A percentile compares a stretch with the other conserved stretches of the same genome.
phyloP scores from a whole-genome alignment of 441 rosid species.

The Melastoma candidum region DNA sequence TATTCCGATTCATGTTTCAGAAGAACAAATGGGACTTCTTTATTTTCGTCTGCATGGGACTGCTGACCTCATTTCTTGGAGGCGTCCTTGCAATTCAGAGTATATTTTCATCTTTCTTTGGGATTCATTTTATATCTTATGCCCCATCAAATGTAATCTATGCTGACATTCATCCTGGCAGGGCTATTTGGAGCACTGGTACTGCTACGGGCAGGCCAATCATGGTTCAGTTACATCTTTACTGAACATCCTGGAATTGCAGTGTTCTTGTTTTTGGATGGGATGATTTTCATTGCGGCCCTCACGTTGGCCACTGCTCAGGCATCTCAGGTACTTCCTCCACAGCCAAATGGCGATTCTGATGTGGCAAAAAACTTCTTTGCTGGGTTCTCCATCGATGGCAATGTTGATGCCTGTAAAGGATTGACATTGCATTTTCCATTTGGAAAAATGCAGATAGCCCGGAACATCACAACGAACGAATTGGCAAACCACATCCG shows the following conservation, averaged over 20 bases:
- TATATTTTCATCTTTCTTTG: conserved; percentile 20
- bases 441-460: conserved; percentile 43
- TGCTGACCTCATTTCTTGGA: conserved; percentile 36
- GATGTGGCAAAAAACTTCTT: no score
- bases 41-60: conserved; percentile 58
- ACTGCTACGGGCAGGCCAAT: conserved; percentile 25
- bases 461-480: conserved; percentile 82
- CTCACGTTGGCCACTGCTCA: conserved; percentile 52
- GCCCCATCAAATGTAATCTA: conserved; percentile 2
- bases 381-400: no score
- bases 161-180: conserved; percentile 19
- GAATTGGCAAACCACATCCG: conserved; percentile 64
- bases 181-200: conserved; percentile 52
- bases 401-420: no score
- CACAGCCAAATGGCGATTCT: no score
- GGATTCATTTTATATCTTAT: neutral
- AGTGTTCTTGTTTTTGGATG: conserved; percentile 55
- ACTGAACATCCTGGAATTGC: conserved; percentile 53
- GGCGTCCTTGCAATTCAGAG: conserved; percentile 57
- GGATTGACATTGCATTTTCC: neutral
- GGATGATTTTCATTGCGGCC: conserved; percentile 41
- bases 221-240: conserved; percentile 47
- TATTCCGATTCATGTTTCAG: conserved; percentile 29
- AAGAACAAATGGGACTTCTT: conserved; percentile 84
- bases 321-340: conserved; percentile 53